These are phyloP conservation scores for Pseudocercospora fijiensis DNA, from an alignment of 2,329 filamentous ascomycete species.

Conservation along the genomic window DNA sequence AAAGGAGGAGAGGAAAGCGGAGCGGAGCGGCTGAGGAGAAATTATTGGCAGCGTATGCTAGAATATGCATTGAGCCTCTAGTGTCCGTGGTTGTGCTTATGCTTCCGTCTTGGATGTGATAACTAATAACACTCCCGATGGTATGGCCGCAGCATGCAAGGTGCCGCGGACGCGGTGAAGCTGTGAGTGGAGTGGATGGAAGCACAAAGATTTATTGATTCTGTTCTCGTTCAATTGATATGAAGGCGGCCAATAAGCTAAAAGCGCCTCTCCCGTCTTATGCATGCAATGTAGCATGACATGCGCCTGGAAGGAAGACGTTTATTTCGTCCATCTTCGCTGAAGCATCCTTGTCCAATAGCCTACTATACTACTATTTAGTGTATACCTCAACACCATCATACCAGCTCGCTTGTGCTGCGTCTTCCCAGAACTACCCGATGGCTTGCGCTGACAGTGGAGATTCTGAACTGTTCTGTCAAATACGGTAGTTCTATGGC, in stretches of 20 bases:
- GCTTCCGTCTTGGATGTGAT: neutral
- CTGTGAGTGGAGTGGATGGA: neutral
- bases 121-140: no score
- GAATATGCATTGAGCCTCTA: neutral
- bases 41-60: neutral
- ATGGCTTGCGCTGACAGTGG: neutral
- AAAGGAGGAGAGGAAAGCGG: neutral
- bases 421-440: neutral
- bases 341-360: neutral
- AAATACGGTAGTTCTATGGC: neutral
- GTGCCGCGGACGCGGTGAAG: neutral
- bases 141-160: neutral
- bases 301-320: neutral
- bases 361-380: neutral
- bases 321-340: neutral
- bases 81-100: conserved; percentile 2
- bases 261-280: conserved; percentile 1
- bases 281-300: neutral
- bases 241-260: neutral
- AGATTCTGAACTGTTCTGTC: neutral
- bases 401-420: neutral
- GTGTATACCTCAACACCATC: no score
- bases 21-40: neutral
- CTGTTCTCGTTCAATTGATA: neutral
- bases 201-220: neutral